Evolutionary conservation across 2,329 filamentous ascomycete species (phyloP), one percentile per base, ranked within the genome.

Genomic region (Fusarium oxysporum): DNA sequence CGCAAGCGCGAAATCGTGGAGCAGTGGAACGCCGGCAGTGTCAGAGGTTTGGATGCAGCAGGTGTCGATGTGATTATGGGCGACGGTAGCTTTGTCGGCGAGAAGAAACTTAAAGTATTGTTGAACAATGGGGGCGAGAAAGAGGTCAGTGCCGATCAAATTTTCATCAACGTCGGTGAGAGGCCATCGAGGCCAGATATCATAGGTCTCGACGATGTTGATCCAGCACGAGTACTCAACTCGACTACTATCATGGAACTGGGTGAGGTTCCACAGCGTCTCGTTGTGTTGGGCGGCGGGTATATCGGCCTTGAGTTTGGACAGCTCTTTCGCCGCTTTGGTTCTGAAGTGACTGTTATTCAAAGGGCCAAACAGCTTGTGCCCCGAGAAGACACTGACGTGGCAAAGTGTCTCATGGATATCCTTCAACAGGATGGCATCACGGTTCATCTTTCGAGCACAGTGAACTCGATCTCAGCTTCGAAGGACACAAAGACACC

Each of bases 251-350:
- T 87, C 45, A 83, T 85, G 78, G 86, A 88, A 68, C 78, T 87
- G 8, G 81, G 75, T 21, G 75, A 78, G 17, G 83, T 87, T 16
- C 87, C 87, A 5, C 73, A 79, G 17, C 85, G 87, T 77, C 80
- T 89, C 7, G 77, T 88, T 40, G 82, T 89, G 3, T 67, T 89
- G n/a, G 86, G 87, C 3, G 87, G 86, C 8, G 86, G 87, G 8
- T 86, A 86, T 64, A 82, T 89, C 37, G 87, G 86, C 3, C 78
- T 88, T 16, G 87, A 89, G 71, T 89, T 88, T 68, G 86, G 82
- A 5, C 87, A 89, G 77, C 80, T 88, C 32, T 86, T 88, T 77
- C 79, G 83, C 2, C 81, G 87, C 23, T 77, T 89, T 19, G 86
- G 87, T 1, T 81, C 85, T 6, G 77, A 83, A 35, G 86, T 89